Evolutionary conservation across 2,329 filamentous ascomycete genomes (phyloP).

Genomic region (Fusarium scirpi): DNA sequence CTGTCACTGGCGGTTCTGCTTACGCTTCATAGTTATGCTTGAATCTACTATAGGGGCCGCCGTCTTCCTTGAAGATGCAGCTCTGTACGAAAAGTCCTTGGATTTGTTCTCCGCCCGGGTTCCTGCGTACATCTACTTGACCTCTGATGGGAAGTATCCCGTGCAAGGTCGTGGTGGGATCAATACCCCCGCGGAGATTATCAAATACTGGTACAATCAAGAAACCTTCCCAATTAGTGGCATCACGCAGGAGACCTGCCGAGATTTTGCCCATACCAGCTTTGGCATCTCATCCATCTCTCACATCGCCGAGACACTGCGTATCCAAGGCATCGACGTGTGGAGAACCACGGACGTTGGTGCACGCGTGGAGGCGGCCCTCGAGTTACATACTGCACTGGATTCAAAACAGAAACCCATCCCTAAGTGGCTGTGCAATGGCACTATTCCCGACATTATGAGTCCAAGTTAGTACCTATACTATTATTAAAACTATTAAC

Average conservation of each 20-base stretch:
- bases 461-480: neutral
- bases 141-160: neutral
- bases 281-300: neutral
- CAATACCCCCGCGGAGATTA: neutral
- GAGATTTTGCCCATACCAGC: neutral
- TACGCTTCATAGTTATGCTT: neutral
- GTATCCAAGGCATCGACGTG: neutral
- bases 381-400: neutral
- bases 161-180: neutral
- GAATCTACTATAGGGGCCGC: neutral
- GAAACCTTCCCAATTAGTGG: neutral
- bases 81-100: neutral
- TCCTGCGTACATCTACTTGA: neutral
- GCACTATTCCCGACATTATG: neutral
- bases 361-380: neutral
- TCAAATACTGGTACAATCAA: neutral
- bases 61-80: neutral
- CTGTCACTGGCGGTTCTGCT: neutral
- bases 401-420: neutral
- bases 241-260: neutral
- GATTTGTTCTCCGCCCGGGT: neutral
- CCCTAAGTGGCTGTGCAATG: neutral
- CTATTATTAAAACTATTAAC: neutral
- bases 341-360: neutral
- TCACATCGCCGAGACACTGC: neutral